Evolutionary conservation across 2,329 filamentous ascomycete species (phyloP).

Genomic region (Talaromyces sp.): DNA sequence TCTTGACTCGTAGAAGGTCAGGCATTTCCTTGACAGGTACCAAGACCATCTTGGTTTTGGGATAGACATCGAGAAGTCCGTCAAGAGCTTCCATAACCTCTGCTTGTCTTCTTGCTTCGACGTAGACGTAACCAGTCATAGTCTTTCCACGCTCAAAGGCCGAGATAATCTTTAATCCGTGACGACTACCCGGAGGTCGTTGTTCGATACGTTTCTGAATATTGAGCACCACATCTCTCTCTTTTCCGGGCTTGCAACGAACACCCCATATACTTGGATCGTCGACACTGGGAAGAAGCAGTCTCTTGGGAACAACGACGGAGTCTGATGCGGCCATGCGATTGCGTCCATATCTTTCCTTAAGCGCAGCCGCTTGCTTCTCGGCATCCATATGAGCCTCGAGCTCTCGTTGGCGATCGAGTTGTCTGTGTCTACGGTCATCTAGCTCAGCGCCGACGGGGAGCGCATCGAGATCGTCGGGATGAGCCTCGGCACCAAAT

Average conservation of each 20-base stretch:
- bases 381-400: conserved; percentile 88
- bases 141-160: conserved; percentile 85
- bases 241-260: conserved; percentile 90
- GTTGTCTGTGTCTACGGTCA: conserved; percentile 86
- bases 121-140: conserved; percentile 94
- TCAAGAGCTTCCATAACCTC: conserved; percentile 81
- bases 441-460: conserved; percentile 74
- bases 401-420: conserved; percentile 86
- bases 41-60: conserved; percentile 77
- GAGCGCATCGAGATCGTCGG: conserved; percentile 77
- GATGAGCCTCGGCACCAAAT: conserved; percentile 81
- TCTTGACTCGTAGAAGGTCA: conserved; percentile 84
- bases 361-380: conserved; percentile 81
- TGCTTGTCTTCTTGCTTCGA: conserved; percentile 82
- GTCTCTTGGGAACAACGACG: conserved; percentile 74
- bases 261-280: conserved; percentile 96
- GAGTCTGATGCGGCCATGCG: conserved; percentile 65
- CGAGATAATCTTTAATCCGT: conserved; percentile 78
- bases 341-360: conserved; percentile 81
- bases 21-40: conserved; percentile 98
- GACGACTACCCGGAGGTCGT: conserved; percentile 65
- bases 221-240: conserved; percentile 81
- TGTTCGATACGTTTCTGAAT: conserved; percentile 89
- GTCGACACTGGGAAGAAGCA: conserved; percentile 87
- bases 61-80: conserved; percentile 83